Evolutionary conservation across 345 rosid genomes (phyloP), one percentile per base, ranked within the genome.

Genomic region (Streptanthus diversifolius): DNA sequence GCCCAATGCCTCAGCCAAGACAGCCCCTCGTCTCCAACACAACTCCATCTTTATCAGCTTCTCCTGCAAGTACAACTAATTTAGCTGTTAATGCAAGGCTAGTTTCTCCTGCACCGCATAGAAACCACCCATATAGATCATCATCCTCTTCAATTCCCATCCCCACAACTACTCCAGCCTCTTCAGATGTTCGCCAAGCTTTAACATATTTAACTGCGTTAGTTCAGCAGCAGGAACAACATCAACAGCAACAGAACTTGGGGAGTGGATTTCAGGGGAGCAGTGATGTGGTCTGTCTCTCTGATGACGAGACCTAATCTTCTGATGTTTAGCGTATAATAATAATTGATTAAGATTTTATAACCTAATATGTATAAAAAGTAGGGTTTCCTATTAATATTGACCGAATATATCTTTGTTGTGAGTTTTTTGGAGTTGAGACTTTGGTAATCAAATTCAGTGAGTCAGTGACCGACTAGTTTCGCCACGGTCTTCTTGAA

Each of bases 1-100:
- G 63, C 51, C 47, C 72, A 49, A 64, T 71, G 67, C 76, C 80
- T 59, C 76, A 57, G 48, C 63, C 68, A 32, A 71, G 76, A 64
- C 80, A 64, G 55, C 68, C 1, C 3, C 70, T 64, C 59, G 30
- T 49, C 58, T 63, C 68, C 60, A 71, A 13, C 76, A 30, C 54
- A 22, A 30, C 63, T 49, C 76, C 72, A 49, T 58, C 68, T 57
- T 45, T 41, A n/a, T 71, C 72, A 71, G 67, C 56, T 56, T 37
- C 68, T 39, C 61, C 55, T 44, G 65, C 35, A 44, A 44, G 40
- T 43, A 65, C 41, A 54, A 35, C 64, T 52, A 61, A 36, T 44
- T 10, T 17, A 76, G 53, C 48, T 29, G 61, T 8, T 27, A 37
- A 15, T 56, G 66, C 61, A 21, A 64, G 55, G 37, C 22, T 44